phyloP scores from a whole-genome alignment of 768 basidiomycete genomes.

The Tubosaeta brunneosetosa region DNA sequence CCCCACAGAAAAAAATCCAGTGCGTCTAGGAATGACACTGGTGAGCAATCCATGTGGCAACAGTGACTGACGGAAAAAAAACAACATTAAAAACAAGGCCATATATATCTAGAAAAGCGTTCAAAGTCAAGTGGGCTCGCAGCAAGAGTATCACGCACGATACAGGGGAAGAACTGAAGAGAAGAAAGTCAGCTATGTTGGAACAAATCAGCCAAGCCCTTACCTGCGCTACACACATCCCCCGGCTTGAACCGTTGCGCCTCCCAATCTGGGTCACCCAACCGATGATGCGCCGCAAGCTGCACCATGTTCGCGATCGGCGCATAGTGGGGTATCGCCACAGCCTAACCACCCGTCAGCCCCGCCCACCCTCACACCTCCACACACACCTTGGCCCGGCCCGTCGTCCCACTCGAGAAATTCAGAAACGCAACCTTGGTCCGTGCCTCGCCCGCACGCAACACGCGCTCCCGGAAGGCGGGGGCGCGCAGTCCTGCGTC shows the following conservation, averaged over 20 bases:
- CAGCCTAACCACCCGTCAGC: slow-evolving; percentile 36
- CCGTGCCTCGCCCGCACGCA: slow-evolving; percentile 57
- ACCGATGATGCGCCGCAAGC: slow-evolving; percentile 47
- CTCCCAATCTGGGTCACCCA: slow-evolving; percentile 42
- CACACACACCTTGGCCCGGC: slow-evolving; percentile 57
- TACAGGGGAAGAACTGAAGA: slow-evolving; percentile 53
- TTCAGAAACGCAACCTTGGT: slow-evolving; percentile 66
- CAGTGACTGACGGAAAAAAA: not conserved
- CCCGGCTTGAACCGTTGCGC: slow-evolving; percentile 54
- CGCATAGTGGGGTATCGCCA: slow-evolving; percentile 57
- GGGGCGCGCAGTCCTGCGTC: slow-evolving; percentile 40
- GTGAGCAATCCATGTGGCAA: not conserved
- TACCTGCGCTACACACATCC: slow-evolving; percentile 58
- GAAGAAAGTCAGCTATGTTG: not conserved
- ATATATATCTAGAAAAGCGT: slow-evolving; percentile 49
- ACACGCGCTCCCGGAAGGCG: slow-evolving; percentile 45
- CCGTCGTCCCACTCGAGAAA: slow-evolving; percentile 76
- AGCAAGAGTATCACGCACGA: slow-evolving; percentile 37
- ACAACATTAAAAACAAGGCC: slow-evolving; percentile 57
- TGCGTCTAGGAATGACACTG: slow-evolving; percentile 47
- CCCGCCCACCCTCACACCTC: not conserved
- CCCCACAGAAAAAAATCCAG: slow-evolving; percentile 49
- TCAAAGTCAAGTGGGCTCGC: not conserved
- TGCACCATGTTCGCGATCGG: slow-evolving; percentile 62
- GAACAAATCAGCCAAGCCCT: slow-evolving; percentile 1